Percentiles rank a stretch among this genome's conserved stretches.
These are phyloP conservation scores for Fusarium tjaetaba DNA, from an alignment of 2,329 filamentous ascomycete genomes.

Conservation along the genomic window DNA sequence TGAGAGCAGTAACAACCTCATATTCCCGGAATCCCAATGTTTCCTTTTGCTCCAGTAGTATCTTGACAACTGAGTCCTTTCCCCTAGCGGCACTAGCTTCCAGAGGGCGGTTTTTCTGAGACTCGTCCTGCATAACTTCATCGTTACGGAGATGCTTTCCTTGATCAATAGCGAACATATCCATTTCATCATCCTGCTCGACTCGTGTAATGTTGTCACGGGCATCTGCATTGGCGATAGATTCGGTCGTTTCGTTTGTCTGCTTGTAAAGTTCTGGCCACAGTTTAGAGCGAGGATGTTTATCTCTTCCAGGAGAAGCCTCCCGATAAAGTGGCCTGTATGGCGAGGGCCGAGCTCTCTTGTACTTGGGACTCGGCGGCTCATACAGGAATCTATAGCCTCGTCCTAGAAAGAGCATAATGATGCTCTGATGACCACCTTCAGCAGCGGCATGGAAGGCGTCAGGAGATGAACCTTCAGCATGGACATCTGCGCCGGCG, in stretches of 20 bases:
- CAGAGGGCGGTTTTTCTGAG: not conserved
- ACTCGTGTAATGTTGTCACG: not conserved
- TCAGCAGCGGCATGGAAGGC: constrained; percentile 10
- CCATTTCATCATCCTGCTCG: not conserved
- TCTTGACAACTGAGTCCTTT: not conserved
- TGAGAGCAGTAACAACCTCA: not conserved
- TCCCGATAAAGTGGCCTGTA: not conserved
- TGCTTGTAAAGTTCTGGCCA: not conserved
- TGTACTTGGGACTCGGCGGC: not conserved
- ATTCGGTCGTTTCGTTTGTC: rapidly evolving
- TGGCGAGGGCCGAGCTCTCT: not conserved
- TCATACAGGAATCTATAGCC: not conserved
- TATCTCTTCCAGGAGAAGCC: not conserved
- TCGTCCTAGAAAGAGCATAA: not conserved
- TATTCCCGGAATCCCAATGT: not conserved
- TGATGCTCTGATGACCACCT: constrained; percentile 9
- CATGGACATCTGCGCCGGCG: not conserved
- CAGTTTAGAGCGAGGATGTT: not conserved
- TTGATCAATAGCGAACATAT: not conserved
- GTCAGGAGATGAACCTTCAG: not conserved
- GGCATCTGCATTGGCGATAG: not conserved
- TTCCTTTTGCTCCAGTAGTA: not conserved
- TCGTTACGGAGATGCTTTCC: no score
- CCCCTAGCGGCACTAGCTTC: not conserved
- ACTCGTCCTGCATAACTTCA: rapidly evolving